phyloP scores from a whole-genome alignment of 805 yeast genomes.

The Yamadazyma tumulicola region DNA sequence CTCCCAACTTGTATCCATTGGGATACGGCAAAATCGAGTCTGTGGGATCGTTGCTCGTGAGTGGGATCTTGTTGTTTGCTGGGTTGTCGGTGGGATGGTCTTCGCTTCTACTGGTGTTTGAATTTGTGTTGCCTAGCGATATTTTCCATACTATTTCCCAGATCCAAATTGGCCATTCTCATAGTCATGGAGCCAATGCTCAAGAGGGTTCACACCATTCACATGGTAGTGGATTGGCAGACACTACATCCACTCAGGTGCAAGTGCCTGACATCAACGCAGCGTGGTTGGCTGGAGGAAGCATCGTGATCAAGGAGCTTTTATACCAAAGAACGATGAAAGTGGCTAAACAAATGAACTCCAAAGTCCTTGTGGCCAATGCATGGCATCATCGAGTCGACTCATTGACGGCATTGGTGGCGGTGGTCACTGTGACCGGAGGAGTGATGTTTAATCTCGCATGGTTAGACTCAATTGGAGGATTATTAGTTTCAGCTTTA shows the following conservation, averaged over 20 bases:
- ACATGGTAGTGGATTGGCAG: neutral
- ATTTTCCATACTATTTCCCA: slow-evolving; percentile 51
- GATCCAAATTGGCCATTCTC: slow-evolving; percentile 50
- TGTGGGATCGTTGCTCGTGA: slow-evolving; percentile 85
- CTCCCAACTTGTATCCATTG: slow-evolving; percentile 67
- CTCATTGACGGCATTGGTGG: slow-evolving; percentile 86
- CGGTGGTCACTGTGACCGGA: slow-evolving; percentile 80
- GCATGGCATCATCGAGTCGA: slow-evolving; percentile 99
- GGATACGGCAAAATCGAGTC: slow-evolving; percentile 95
- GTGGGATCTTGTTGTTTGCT: slow-evolving; percentile 77
- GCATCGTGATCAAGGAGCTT: slow-evolving; percentile 85
- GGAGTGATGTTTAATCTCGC: slow-evolving; percentile 74
- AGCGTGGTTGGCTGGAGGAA: slow-evolving; percentile 92
- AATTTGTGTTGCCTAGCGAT: slow-evolving; percentile 63
- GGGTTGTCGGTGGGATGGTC: slow-evolving; percentile 91
- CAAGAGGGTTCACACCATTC: neutral
- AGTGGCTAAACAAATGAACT: slow-evolving; percentile 72
- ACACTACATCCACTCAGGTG: slow-evolving; percentile 2
- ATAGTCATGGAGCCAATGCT: slow-evolving; percentile 37
- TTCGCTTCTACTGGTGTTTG: slow-evolving; percentile 64
- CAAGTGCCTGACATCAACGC: slow-evolving; percentile 69
- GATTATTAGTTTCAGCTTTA: slow-evolving; percentile 75
- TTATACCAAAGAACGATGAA: slow-evolving; percentile 78
- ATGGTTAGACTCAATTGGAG: slow-evolving; percentile 93
- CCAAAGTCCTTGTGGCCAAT: slow-evolving; percentile 89